Percentiles rank a stretch among this genome's conserved stretches.
phyloP scores from a whole-genome alignment of 495 filamentous ascomycete species.

The Cercophora sp. region DNA sequence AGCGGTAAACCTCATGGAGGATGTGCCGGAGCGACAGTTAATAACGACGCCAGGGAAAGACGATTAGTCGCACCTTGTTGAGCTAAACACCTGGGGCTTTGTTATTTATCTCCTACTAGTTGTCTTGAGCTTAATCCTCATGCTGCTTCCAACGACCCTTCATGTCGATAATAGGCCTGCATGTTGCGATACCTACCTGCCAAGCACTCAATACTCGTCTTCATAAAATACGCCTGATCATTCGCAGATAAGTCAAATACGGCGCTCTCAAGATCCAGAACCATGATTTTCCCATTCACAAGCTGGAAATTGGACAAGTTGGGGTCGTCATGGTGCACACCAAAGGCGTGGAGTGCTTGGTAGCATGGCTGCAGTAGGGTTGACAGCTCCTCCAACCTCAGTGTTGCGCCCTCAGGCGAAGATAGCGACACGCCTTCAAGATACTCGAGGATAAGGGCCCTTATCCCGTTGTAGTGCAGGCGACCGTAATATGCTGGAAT shows the following conservation, averaged over 20 bases:
- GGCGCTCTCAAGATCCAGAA: conserved; percentile 6
- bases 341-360: conserved; percentile 10
- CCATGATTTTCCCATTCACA: conserved; percentile 7
- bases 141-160: background rate
- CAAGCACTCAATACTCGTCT: background rate
- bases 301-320: conserved; percentile 9
- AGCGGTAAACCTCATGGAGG: too few species aligned
- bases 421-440: conserved; percentile 4
- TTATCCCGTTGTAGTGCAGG: background rate
- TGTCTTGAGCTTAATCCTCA: too few species aligned
- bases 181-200: conserved; percentile 2
- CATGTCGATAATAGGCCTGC: conserved; percentile 5
- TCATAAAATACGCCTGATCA: background rate
- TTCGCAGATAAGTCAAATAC: conserved; percentile 6
- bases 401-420: conserved; percentile 8
- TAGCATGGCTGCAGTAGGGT: conserved; percentile 11
- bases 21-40: too few species aligned
- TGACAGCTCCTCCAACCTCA: conserved; percentile 11
- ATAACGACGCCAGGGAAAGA: too few species aligned
- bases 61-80: too few species aligned
- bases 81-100: too few species aligned
- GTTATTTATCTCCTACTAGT: too few species aligned
- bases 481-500: conserved; percentile 7
- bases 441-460: conserved; percentile 8
- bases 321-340: conserved; percentile 10